These are phyloP conservation scores for Ustilago bromivora DNA, from an alignment of 1,284 basidiomycete genomes.

Conservation along the genomic window DNA sequence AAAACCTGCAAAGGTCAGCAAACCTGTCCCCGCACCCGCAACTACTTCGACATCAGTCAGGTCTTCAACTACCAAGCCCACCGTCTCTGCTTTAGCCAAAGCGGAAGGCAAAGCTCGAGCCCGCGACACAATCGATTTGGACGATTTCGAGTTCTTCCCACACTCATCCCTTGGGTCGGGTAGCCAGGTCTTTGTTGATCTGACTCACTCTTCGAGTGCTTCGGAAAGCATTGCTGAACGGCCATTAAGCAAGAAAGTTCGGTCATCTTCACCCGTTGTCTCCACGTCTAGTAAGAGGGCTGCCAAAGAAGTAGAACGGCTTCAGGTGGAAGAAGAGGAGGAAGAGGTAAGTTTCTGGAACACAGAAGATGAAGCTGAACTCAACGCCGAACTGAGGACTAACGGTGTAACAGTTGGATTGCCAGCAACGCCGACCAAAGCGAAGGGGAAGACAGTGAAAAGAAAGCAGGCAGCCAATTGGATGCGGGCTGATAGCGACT, in stretches of 20 bases:
- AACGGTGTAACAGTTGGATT: neutral
- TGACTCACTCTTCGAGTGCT: slow-evolving; percentile 15
- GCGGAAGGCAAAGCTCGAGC: slow-evolving; percentile 17
- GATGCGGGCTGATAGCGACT: neutral
- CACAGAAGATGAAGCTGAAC: slow-evolving; percentile 1
- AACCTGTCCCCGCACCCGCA: neutral
- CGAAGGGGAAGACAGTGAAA: neutral
- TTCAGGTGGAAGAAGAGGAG: neutral
- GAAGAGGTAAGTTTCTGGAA: neutral
- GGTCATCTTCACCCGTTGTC: slow-evolving; percentile 2
- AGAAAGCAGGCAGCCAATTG: neutral
- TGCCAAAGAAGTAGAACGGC: neutral
- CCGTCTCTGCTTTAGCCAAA: neutral
- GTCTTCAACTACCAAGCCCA: neutral
- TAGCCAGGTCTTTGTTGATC: slow-evolving; percentile 17
- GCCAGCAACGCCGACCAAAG: neutral
- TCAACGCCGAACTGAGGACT: neutral
- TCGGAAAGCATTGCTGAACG: slow-evolving; percentile 7
- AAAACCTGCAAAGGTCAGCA: neutral
- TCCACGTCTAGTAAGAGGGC: neutral
- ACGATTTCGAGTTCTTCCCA: slow-evolving; percentile 5
- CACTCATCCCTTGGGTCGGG: slow-evolving; percentile 1
- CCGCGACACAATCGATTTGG: neutral
- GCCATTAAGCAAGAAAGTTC: neutral
- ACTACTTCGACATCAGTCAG: neutral